Evolutionary conservation across 2,329 filamentous ascomycete species (phyloP), one percentile per base, ranked within the genome.

Genomic region (Phyllosticta citriasiana): DNA sequence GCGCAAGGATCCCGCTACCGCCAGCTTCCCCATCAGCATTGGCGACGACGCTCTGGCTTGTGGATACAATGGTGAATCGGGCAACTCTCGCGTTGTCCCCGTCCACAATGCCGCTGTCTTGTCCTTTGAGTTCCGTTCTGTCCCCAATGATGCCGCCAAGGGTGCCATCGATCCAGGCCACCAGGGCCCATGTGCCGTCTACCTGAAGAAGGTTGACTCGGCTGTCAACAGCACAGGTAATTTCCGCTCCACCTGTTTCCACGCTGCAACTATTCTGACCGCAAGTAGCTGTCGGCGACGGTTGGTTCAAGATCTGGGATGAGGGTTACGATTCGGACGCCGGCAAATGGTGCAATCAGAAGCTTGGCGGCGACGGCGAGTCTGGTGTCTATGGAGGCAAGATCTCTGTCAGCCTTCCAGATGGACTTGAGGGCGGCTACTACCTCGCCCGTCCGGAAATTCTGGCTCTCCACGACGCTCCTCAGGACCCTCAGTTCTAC

Each of bases 281-380:
- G 24, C 2, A n/a, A 10, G 51, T 16, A 68, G 70, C 58, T 56
- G 64, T 79, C 25, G 87, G 88, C 4, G 75, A 78, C 57, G 88
- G 88, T 50, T 92, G 88, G 88, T 88, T 91, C 80, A 91, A 91
- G 79, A 82, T 91, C 69, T 89, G 81, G 78, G 82, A 88, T 62
- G 80, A 86, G 57, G 86, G 85, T 54, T 89, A 88, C 73, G 79
- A 88, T 66, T 70, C 74, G 4, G 66, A 70, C 4, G 76, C 77
- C 1, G 71, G 76, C 27, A 76, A 83, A 70, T 91, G 88, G 87
- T 90, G 88, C 73, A 87, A 85, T 2, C 83, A 89, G 68, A 84
- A 83, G 63, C 77, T 91, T 62, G 87, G 87, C 62, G 78, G 75
- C 59, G 84, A 84, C 72, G 78, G 84, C 24, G 87, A 87, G 14